phyloP scores from a whole-genome alignment of 1,139 yeast species.

The Candida pseudocylindracea region DNA sequence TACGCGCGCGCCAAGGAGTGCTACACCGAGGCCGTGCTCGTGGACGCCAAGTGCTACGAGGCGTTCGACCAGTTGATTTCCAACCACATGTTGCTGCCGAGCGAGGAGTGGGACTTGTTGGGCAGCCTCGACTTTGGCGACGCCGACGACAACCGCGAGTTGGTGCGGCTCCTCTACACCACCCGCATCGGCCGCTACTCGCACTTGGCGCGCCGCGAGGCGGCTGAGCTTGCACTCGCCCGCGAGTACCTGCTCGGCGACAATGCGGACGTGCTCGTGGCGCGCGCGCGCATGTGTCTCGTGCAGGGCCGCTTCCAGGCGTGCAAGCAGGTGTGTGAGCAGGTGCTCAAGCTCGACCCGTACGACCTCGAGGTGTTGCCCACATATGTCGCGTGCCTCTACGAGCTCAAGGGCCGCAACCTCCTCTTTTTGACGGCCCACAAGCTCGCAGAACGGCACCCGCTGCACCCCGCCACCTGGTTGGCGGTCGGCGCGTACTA shows the following conservation, averaged over 20 bases:
- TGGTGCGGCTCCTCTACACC: conserved; percentile 55
- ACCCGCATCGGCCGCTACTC: conserved; percentile 57
- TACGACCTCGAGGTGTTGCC: conserved; percentile 60
- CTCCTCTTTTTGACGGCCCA: conserved; percentile 68
- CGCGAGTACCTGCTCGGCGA: conserved; percentile 54
- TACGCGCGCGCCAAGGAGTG: conserved; percentile 77
- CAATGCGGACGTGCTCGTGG: conserved; percentile 46
- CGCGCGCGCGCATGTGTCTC: conserved; percentile 51
- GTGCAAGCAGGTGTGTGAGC: conserved; percentile 57
- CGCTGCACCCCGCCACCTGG: conserved; percentile 77
- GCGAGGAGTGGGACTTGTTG: conserved; percentile 74
- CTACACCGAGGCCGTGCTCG: conserved; percentile 66
- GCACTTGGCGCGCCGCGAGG: conserved; percentile 33
- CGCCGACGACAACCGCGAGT: conserved; percentile 62
- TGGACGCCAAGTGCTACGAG: conserved; percentile 84
- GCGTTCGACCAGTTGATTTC: conserved; percentile 67
- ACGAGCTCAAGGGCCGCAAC: conserved; percentile 69
- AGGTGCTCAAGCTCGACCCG: conserved; percentile 36
- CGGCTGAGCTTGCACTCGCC: conserved; percentile 39
- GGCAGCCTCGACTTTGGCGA: conserved; percentile 45
- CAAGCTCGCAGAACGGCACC: conserved; percentile 68
- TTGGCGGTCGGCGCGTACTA: conserved; percentile 84
- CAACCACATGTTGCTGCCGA: conserved; percentile 60
- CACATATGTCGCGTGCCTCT: conserved; percentile 60
- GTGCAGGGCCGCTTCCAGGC: conserved; percentile 64